Evolutionary conservation across 2,329 filamentous ascomycete genomes (phyloP), one percentile per base, ranked within the genome.

Genomic region (Trichoderma arundinaceum): DNA sequence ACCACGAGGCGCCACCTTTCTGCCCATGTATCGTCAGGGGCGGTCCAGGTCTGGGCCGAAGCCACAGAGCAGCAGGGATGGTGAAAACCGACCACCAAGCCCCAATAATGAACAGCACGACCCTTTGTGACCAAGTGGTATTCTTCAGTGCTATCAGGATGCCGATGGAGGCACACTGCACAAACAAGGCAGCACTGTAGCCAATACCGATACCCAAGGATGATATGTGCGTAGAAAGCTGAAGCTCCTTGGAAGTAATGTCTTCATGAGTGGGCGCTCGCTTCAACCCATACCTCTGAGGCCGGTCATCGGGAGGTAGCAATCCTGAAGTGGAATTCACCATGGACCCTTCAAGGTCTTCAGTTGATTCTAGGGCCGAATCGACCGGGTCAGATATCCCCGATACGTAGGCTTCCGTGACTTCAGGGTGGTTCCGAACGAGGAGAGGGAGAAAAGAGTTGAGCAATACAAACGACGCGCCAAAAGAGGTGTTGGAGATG

Each of bases 361-460:
- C 69, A 2, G 70, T 68, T 0, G 79, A 75, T 38, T 80, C 79
- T 28, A 74, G 66, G 6, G 69, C 71, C 2, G 76, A 68, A 6
- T 72, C 71, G 12, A 71, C 74, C 7, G 78, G 66, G 5, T 78
- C 76, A 8, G 74, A 75, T 0, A 75, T 76, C 7, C 48, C 64
- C 1, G 70, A 32, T 10, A 68, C 67, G 13, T 72, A 75, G 22
- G 73, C 73, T n/a, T 71, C 71, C 9, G 77, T 70, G 13, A 79
- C 74, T 43, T 81, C 80, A 0, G 91, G 90, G 76, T 98, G 93
- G 74, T 96, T 88, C 53, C 94, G 87, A 65, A 98, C 95, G 9
- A 99, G 84, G 8, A 99, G 82, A 0, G 95, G 95, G 49, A 99
- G 81, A 73, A 97, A 99, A 0, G 94, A 97, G 79, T 99, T 99